Evolutionary conservation across 768 basidiomycete genomes (phyloP), one percentile per base, ranked within the genome.

Genomic region (Lactifluus volemus): DNA sequence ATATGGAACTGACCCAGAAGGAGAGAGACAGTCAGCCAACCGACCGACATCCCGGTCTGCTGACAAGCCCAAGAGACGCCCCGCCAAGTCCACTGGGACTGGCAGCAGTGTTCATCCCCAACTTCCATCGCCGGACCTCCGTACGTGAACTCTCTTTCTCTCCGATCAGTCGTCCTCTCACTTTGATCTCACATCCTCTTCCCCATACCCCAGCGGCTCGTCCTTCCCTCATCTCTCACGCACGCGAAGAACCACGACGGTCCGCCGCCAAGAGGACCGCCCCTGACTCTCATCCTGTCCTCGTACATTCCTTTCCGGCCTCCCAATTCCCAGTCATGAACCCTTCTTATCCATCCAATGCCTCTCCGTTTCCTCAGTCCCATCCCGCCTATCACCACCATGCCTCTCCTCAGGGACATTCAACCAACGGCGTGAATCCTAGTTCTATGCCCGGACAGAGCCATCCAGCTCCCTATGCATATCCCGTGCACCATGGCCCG

Each of bases 271-370:
- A 59, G n/a, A 58, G 57, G 14, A 71, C 69, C 63, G 71, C 77
- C 70, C 70, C 81, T 70, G 71, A 73, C 67, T 42, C 72, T 70
- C 71, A 71, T 64, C 66, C 69, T 41, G 69, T 67, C 52, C 70
- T 73, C 60, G 77, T 80, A 63, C 82, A 81, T 67, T 79, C 82
- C 15, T 84, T 83, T 71, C 81, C 82, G 50, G 38, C 63, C 47
- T 59, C 72, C 53, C 75, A 80, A 9, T 83, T 81, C 49, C 75
- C 70, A 67, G 77, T 84, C 71, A 89, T 88, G 86, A 89, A 88
- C 70, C 83, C 84, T 55, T 73, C 81, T 61, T 89, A 88, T 67
- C 79, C 84, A 29, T 74, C 82, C 65, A 83, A 81, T 68, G 81
- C 82, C 61, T 77, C 84, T 58, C 75, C 76, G 11, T 79, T 77